These are phyloP conservation scores for Verticillium isaacii DNA, from an alignment of 2,329 filamentous ascomycete genomes.

Conservation along the genomic window DNA sequence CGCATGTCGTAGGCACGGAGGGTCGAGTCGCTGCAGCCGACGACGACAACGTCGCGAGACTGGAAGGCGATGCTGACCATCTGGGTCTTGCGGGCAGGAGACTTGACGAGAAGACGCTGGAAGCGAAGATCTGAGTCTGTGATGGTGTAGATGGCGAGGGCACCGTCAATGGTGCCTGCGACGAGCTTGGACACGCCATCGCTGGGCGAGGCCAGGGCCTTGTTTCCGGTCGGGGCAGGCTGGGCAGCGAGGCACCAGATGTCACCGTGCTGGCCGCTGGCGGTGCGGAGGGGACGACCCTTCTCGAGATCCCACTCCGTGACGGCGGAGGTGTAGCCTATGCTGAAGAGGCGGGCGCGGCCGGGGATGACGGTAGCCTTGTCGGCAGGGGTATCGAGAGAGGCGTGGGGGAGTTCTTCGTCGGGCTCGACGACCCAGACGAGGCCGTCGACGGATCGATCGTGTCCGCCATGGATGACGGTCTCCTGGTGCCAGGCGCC, in stretches of 20 bases:
- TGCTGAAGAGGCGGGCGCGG: conserved; percentile 80
- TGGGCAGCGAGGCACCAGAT: conserved; percentile 96
- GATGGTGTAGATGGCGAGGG: conserved; percentile 80
- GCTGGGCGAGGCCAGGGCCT: conserved; percentile 54
- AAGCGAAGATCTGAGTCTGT: conserved; percentile 80
- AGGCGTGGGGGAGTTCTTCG: conserved; percentile 46
- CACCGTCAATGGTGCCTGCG: conserved; percentile 85
- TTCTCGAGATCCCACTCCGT: conserved; percentile 92
- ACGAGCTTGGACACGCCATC: conserved; percentile 59
- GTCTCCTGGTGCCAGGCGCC: conserved; percentile 88
- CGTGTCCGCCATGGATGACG: conserved; percentile 76
- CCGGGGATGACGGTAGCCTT: conserved; percentile 26
- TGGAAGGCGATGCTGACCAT: conserved; percentile 92
- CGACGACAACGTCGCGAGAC: conserved; percentile 73
- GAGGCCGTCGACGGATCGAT: conserved; percentile 83
- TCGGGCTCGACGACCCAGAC: conserved; percentile 87
- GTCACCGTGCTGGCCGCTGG: conserved; percentile 88
- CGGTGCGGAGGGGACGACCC: conserved; percentile 72
- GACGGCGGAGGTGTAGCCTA: conserved; percentile 85
- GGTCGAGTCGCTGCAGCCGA: conserved; percentile 94
- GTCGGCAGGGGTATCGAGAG: background rate
- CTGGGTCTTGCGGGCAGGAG: conserved; percentile 77
- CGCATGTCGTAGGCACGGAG: conserved; percentile 86
- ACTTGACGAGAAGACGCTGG: conserved; percentile 67
- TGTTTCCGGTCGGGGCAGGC: conserved; percentile 39